Percentiles rank a stretch among this genome's conserved stretches.
Evolutionary conservation across 2,329 filamentous ascomycete species (phyloP).

Genomic region (Chlorencoelia australis): DNA sequence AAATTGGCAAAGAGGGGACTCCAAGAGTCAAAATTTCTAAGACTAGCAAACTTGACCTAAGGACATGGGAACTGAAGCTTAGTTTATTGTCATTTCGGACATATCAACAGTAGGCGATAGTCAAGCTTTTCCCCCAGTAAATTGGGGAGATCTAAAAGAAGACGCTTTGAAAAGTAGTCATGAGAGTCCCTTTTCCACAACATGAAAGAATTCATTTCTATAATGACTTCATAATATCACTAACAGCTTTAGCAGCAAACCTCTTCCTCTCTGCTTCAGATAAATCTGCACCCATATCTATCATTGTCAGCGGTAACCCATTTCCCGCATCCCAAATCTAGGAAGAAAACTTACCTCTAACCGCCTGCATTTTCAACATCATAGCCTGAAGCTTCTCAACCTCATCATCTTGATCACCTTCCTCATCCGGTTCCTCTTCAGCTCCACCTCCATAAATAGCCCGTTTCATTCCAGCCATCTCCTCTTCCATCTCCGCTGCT

Average conservation of each 20-base stretch:
- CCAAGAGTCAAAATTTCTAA: no score
- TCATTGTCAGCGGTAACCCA: slow-evolving; percentile 16
- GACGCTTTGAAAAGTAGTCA: no score
- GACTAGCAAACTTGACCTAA: no score
- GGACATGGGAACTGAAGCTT: no score
- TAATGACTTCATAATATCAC: slow-evolving; percentile 48
- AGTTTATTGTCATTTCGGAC: no score
- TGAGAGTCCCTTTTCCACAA: neutral
- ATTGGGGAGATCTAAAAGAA: no score
- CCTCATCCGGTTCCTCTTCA: slow-evolving; percentile 25
- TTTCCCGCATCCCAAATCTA: neutral
- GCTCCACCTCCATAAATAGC: slow-evolving; percentile 23
- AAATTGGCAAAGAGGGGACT: no score
- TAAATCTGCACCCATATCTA: slow-evolving; percentile 49
- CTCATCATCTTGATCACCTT: slow-evolving; percentile 28
- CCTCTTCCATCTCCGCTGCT: slow-evolving; percentile 29
- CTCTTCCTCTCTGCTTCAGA: slow-evolving; percentile 50
- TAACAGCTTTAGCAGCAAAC: slow-evolving; percentile 51
- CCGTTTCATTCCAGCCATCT: slow-evolving; percentile 30
- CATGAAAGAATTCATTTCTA: slow-evolving; percentile 8
- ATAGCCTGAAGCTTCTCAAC: slow-evolving; percentile 51
- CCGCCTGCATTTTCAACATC: slow-evolving; percentile 55
- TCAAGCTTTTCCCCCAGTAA: no score
- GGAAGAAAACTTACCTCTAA: slow-evolving; percentile 26
- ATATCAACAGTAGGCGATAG: no score